A percentile compares a stretch with the other conserved stretches of the same genome.
Evolutionary conservation across 164 flowering plant genomes (phyloP).

Genomic region (Magnolia officinalis): DNA sequence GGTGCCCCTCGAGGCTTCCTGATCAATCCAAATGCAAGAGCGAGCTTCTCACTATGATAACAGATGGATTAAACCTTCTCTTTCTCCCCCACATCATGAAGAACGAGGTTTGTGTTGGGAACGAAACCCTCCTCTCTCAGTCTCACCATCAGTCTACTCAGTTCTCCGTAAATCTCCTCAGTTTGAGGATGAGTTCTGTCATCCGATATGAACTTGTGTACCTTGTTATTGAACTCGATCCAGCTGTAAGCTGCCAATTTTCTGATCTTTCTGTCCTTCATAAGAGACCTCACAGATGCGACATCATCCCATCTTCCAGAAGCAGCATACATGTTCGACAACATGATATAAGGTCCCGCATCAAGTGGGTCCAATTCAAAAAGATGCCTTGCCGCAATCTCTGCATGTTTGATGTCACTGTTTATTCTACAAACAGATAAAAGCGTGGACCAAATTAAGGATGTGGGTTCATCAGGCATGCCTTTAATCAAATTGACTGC

Average conservation of each 20-base stretch:
- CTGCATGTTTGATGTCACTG: constrained; percentile 37
- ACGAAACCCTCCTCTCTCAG: constrained; percentile 35
- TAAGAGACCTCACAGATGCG: constrained; percentile 43
- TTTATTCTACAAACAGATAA: constrained; percentile 39
- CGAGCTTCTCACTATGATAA: constrained; percentile 61
- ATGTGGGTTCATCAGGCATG: constrained; percentile 41
- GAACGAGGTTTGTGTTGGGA: constrained; percentile 33
- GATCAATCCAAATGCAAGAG: constrained; percentile 48
- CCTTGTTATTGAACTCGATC: constrained; percentile 39
- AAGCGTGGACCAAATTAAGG: constrained; percentile 53
- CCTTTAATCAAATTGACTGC: constrained; percentile 37
- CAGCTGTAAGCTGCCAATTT: constrained; percentile 58
- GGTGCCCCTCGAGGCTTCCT: constrained; percentile 36
- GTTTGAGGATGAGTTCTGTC: constrained; percentile 49
- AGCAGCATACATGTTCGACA: constrained; percentile 62
- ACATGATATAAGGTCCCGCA: constrained; percentile 52
- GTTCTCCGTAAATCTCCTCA: constrained; percentile 32
- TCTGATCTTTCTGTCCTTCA: constrained; percentile 42
- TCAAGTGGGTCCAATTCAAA: constrained; percentile 43
- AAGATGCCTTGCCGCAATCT: constrained; percentile 45
- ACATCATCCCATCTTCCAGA: constrained; percentile 49
- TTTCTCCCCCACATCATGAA: constrained; percentile 48
- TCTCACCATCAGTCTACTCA: constrained; percentile 27
- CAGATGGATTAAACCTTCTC: constrained; percentile 42
- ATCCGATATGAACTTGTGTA: constrained; percentile 48